Evolutionary conservation across 2,329 filamentous ascomycete genomes (phyloP), one percentile per base, ranked within the genome.

Genomic region (Cyphellophora europaea): DNA sequence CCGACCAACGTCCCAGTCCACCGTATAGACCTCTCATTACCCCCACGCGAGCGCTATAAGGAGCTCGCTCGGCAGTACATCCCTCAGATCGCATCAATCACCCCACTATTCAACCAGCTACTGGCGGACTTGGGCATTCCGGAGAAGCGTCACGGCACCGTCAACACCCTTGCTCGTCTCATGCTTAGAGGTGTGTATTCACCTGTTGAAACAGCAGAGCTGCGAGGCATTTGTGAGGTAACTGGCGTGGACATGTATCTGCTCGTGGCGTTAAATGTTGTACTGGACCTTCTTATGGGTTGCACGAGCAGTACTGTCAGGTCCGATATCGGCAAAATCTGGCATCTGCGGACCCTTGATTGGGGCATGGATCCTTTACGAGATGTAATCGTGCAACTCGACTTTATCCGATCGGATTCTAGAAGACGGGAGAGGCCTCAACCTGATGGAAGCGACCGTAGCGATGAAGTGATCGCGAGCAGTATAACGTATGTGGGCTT

Each of bases 211-310:
- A 77, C 68, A 0, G 62, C 68, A 29, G 77, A 82, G 51, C 53
- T 82, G n/a, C 56, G 52, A 3, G 77, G 77, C 0, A 75, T 82
- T 21, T 63, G 66, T 16, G 51, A 57, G 16, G 61, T 54, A 2
- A 65, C 65, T 0, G 67, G 63, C 0, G 58, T 81, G 3, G 61
- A 70, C 1, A 59, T 80, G 51, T 74, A 77, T 44, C 54, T 80
- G 1, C 59, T 82, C 0, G 67, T 82, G 3, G 67, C 68, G 3
- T 67, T 79, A 45, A 82, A 82, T 45, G 71, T 74, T 2, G 54
- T 80, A 2, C 59, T 82, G 2, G 78, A 82, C 47, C 56, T 72
- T 4, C 58, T 82, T 21, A 68, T 82, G 55, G 77, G 77, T 2
- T 82, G 78, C 50, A 80, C 77, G 1, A 78, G 72, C 41, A 72